Percentiles rank a stretch among this genome's conserved stretches.
Conservation (phyloP, 352 stramenopile genomes). For the Phytophthora litchii region DNA sequence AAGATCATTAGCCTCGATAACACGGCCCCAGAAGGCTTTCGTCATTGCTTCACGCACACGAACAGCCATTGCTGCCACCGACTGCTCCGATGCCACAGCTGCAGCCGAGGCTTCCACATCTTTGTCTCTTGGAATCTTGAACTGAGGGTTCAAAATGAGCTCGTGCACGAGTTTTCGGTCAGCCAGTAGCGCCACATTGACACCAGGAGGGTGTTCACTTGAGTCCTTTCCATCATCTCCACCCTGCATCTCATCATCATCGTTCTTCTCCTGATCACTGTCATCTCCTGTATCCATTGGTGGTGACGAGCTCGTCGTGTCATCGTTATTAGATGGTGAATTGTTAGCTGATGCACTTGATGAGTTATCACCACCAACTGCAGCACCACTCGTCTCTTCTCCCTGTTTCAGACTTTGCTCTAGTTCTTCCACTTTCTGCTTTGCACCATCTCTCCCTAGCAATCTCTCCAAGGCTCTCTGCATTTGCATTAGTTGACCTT, state of each 20-base stretch:
- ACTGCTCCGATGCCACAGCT: slow-evolving; percentile 17
- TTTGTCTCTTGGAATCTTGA: slow-evolving; percentile 43
- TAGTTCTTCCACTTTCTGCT: slow-evolving; percentile 38
- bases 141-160: slow-evolving; percentile 73
- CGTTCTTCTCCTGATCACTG: slow-evolving; percentile 29
- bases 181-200: slow-evolving; percentile 53
- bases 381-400: not conserved
- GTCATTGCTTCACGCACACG: slow-evolving; percentile 60
- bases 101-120: slow-evolving; percentile 32
- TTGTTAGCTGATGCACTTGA: slow-evolving; percentile 3
- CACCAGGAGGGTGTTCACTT: slow-evolving; percentile 14
- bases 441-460: slow-evolving; percentile 49
- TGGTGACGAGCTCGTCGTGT: slow-evolving; percentile 10
- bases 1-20: slow-evolving; percentile 54
- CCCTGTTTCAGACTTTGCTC: slow-evolving; percentile 38
- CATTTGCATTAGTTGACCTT: slow-evolving; percentile 66
- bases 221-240: slow-evolving; percentile 11
- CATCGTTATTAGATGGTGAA: slow-evolving; percentile 8
- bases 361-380: not conserved
- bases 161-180: slow-evolving; percentile 75
- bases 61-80: slow-evolving; percentile 36
- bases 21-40: slow-evolving; percentile 74
- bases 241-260: slow-evolving; percentile 33
- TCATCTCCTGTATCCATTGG: slow-evolving; percentile 14
- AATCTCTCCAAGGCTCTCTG: slow-evolving; percentile 58